These are phyloP conservation scores for Scheffersomyces cryptocercus DNA, from an alignment of 1,139 yeast species.

Conservation along the genomic window DNA sequence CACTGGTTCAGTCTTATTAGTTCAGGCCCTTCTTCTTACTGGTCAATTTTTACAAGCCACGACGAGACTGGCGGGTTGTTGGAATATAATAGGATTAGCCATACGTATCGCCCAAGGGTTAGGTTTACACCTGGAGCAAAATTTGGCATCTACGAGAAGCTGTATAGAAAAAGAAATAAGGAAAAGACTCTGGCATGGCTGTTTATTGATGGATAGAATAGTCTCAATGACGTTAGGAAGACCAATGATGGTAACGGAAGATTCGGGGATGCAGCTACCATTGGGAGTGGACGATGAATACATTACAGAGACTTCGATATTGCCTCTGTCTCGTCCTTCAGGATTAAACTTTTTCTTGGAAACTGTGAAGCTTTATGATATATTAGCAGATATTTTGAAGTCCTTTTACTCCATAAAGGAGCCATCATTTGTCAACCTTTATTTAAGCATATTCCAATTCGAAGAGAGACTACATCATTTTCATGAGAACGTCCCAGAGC, in stretches of 20 bases:
- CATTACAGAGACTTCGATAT: conserved; percentile 6
- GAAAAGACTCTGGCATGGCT: conserved; percentile 13
- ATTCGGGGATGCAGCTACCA: conserved; percentile 7
- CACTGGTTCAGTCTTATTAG: conserved; percentile 11
- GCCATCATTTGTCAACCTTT: conserved; percentile 6
- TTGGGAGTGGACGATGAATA: conserved; percentile 10
- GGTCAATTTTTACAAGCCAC: conserved; percentile 14
- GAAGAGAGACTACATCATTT: conserved; percentile 10
- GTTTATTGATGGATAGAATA: conserved; percentile 12
- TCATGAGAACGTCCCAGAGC: conserved; percentile 9
- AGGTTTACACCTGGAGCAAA: conserved; percentile 6
- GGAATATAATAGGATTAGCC: not conserved
- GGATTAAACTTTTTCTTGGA: conserved; percentile 9
- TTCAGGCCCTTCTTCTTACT: conserved; percentile 12
- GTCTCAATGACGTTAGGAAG: conserved; percentile 13
- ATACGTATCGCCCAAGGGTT: not conserved
- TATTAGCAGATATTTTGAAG: conserved; percentile 12
- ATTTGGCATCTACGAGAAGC: conserved; percentile 7
- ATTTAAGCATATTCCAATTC: conserved; percentile 9
- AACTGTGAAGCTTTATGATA: conserved; percentile 12
- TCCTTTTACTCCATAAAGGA: conserved; percentile 7
- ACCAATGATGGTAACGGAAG: conserved; percentile 13
- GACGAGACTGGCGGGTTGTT: conserved; percentile 13
- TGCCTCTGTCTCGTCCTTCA: conserved; percentile 7
- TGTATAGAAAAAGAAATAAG: conserved; percentile 10